A percentile compares a stretch with the other conserved stretches of the same genome.
These are phyloP conservation scores for Hyaloscypha finlandica DNA, from an alignment of 495 filamentous ascomycete species.

Conservation along the genomic window DNA sequence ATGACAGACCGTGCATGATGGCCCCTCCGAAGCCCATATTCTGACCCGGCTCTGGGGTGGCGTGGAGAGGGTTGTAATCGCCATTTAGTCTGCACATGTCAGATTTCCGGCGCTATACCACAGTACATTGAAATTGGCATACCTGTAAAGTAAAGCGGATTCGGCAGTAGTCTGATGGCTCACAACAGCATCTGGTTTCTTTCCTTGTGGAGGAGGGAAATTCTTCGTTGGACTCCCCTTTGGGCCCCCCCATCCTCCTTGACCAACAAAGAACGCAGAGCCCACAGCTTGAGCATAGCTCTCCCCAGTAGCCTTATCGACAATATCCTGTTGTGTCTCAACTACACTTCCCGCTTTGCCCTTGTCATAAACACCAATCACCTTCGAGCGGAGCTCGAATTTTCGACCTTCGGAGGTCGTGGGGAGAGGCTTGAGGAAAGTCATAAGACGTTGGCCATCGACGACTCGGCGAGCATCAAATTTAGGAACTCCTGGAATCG, in stretches of 20 bases:
- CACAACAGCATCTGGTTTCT: conserved; percentile 73
- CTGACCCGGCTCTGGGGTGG: conserved; percentile 76
- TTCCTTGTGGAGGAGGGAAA: conserved; percentile 71
- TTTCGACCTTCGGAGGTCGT: conserved; percentile 66
- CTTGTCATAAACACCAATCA: conserved; percentile 90
- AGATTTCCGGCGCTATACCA: background rate
- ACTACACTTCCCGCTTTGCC: conserved; percentile 81
- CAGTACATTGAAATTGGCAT: conserved; percentile 19
- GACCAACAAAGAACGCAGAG: conserved; percentile 77
- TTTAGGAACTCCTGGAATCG: conserved; percentile 75
- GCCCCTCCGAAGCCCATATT: conserved; percentile 89
- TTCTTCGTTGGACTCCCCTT: conserved; percentile 77
- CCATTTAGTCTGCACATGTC: conserved; percentile 63
- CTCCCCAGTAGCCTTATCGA: conserved; percentile 69
- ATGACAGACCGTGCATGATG: conserved; percentile 87
- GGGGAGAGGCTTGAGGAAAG: conserved; percentile 77
- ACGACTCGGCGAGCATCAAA: conserved; percentile 76
- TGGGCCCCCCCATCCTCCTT: conserved; percentile 89
- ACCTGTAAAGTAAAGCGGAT: conserved; percentile 74
- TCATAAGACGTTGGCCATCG: conserved; percentile 82
- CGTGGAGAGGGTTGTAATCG: conserved; percentile 91
- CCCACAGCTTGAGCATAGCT: conserved; percentile 68
- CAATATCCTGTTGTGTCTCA: conserved; percentile 76
- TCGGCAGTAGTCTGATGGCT: conserved; percentile 66
- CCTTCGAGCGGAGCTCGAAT: conserved; percentile 78